These are phyloP conservation scores for Tricharina praecox DNA, from an alignment of 495 filamentous ascomycete genomes.

Conservation along the genomic window DNA sequence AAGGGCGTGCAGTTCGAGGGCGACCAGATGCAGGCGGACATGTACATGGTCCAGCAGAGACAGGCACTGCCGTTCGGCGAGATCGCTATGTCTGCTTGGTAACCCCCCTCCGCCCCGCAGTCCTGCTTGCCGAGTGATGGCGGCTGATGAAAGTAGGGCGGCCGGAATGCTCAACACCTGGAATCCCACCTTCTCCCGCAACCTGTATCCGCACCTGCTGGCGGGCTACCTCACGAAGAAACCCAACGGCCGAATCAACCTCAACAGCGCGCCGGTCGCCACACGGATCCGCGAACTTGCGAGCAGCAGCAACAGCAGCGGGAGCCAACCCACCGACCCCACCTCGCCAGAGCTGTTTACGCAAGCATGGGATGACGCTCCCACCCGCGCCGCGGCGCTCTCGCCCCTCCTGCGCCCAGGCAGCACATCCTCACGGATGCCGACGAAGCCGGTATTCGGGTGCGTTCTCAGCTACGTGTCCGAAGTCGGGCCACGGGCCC, in stretches of 20 bases:
- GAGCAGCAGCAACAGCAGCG: no score
- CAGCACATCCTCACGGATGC: neutral
- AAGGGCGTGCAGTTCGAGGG: conserved; percentile 17
- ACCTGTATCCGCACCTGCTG: conserved; percentile 4
- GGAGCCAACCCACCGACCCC: neutral
- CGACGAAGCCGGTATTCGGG: conserved; percentile 20
- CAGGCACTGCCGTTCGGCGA: neutral
- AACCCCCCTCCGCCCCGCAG: neutral
- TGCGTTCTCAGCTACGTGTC: conserved; percentile 27
- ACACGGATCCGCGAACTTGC: conserved; percentile 4
- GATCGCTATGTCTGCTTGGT: conserved; percentile 26
- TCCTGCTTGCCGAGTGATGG: no score
- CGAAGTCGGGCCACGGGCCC: conserved; percentile 19
- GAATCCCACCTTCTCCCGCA: conserved; percentile 16
- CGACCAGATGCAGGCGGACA: conserved; percentile 20
- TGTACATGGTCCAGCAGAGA: conserved; percentile 20
- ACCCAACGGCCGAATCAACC: conserved; percentile 7
- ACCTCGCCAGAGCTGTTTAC: neutral
- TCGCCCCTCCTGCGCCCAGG: neutral
- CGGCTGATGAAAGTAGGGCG: conserved; percentile 14
- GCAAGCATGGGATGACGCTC: neutral
- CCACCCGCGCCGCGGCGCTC: neutral
- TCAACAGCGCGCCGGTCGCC: conserved; percentile 8
- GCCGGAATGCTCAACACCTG: conserved; percentile 27
- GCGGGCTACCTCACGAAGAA: conserved; percentile 9